A percentile compares a stretch with the other conserved stretches of the same genome.
These are phyloP conservation scores for Vitis labrusca DNA, from an alignment of 164 flowering plant species.

Conservation along the genomic window DNA sequence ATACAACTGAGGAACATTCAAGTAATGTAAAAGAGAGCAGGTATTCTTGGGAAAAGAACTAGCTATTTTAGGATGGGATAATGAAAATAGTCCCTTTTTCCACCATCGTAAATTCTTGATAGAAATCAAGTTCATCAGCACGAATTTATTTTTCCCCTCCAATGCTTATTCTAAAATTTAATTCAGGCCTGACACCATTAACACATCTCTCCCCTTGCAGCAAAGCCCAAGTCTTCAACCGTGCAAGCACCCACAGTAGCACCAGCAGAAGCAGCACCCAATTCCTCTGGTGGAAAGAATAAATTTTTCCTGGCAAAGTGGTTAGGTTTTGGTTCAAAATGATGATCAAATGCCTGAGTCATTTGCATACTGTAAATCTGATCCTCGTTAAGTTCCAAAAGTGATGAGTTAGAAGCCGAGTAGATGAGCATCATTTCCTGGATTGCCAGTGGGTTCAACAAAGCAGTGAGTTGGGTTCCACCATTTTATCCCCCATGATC, in stretches of 20 bases:
- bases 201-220: slow-evolving; percentile 15
- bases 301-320: slow-evolving; percentile 51
- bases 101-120: no score
- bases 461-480: background rate
- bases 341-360: slow-evolving; percentile 3
- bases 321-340: slow-evolving; percentile 60
- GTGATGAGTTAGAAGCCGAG: background rate
- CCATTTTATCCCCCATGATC: background rate
- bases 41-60: no score
- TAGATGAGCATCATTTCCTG: background rate
- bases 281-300: slow-evolving; percentile 39
- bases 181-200: background rate
- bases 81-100: no score
- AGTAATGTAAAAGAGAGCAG: no score
- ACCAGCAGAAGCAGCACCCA: slow-evolving; percentile 16
- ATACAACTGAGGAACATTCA: no score
- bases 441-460: background rate
- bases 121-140: no score
- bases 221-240: slow-evolving; percentile 24
- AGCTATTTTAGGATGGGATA: no score
- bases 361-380: background rate
- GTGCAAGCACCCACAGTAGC: slow-evolving; percentile 22
- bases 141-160: background rate
- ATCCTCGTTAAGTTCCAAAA: no score
- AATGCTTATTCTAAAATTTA: background rate